Evolutionary conservation across 164 flowering plant genomes (phyloP), one percentile per base, ranked within the genome.

Genomic region (Stephania cephalantha): DNA sequence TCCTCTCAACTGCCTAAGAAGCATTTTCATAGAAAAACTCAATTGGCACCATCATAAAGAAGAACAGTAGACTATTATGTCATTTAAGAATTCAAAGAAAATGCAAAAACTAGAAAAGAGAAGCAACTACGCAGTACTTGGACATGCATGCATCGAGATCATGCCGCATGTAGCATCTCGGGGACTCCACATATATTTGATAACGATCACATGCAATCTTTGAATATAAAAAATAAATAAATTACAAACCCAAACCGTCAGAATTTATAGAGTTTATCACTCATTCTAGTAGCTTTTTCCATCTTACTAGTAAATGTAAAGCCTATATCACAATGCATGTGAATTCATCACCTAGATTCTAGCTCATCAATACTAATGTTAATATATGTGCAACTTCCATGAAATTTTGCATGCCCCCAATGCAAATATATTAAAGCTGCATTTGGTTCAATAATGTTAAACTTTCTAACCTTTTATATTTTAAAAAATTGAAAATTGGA

Each of bases 1-100:
- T 71, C 84, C 92, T 86, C 83, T 87, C 90, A 29, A 90, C 79
- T 18, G 85, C 91, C 99, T 95, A 87, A 65, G 50, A 63, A 71
- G 22, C 52, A 68, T 31, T 71, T 71, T 15, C 35, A 29, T 61
- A 53, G 7, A 69, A 8, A 69, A 8, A 44, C 6, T 69, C 48
- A 31, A 22, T 35, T 35, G 5, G 25, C 66, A 61, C 29, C n/a
- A 61, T 7, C 66, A n/a, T 61, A 9, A 50, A 0, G 4, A n/a
- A 61, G 29, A 61, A 61, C n/a, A 61, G 66, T 61, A 61, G 25
- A 18, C 66, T 18, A 61, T 2, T 17, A 6, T 6, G 66, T 61
- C 66, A 61, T 61, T 6, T 20, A 8, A 61, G 66, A 61, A 61
- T 5, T n/a, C 6, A 61, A 17, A n/a, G 9, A 61, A 61, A 61